Evolutionary conservation across 2,329 filamentous ascomycete genomes (phyloP), one percentile per base, ranked within the genome.

Genomic region (Neofusicoccum kwambonambiense): DNA sequence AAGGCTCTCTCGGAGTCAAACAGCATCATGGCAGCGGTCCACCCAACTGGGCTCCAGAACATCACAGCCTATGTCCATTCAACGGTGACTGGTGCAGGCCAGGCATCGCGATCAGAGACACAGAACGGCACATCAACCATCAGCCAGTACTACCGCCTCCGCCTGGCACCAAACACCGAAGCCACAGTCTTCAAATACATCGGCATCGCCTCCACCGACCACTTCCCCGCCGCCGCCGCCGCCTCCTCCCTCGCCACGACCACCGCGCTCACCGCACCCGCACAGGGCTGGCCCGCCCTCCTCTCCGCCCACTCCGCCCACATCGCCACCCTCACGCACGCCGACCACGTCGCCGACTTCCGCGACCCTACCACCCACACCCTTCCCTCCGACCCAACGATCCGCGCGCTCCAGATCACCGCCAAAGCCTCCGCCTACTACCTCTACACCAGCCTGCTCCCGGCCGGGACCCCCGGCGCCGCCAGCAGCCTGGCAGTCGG

Each of bases 131-230:
- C 47, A 1, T 7, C 27, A 3, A 34, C 47, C 12, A 35, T 51
- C 4, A 15, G 11, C 47, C 47, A 51, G 9, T 27, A 15, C 11
- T 35, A 51, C 27, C 11, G 13, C 9, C 5, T 57, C n/a, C 15
- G 11, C 34, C 78, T 91, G 6, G 77, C 76, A 35, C 82, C 83
- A 2, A 84, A 85, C 1, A 71, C 84, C 68, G 81, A 82, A 0
- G 80, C 85, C 3, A 84, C 80, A 1, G 75, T 91, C 51, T 84
- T 82, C 52, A 92, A 92, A 71, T 91, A 84, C 68, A 82, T 92
- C 15, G 90, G 90, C 34, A 84, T 82, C 56, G 89, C 90, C 3
- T 90, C 89, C 1, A 84, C 84, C 0, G 90, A 92, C 74, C 89
- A 87, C 0, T 92, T 91, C 70, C 67, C 77, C 0, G 77, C 89